Base-by-base conservation (phyloP, 768 basidiomycete species). In the Auricularia sp. region DNA sequence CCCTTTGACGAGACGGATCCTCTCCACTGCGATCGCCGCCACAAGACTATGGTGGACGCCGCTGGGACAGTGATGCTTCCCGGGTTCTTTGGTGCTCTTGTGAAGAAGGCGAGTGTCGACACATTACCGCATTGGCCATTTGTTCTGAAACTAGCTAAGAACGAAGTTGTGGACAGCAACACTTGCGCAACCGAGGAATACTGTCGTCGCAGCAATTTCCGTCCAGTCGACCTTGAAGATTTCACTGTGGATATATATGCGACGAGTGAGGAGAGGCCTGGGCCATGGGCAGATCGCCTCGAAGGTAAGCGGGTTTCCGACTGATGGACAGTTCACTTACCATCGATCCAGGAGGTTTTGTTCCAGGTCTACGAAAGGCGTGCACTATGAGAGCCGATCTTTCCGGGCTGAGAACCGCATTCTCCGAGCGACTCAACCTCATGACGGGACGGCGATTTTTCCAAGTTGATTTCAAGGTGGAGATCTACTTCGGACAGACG, bases 321-420 rank as follows among this genome's bases (percentile, higher is more conserved):
- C 8, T 42, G 39, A 42, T 14, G 39, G 39, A 42, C 39, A 14
- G 8, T 7, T 42, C 39, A 8, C 39, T 42, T 7, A 42, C 39
- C 39, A 42, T 42, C 8, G 39, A 7, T 8, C 39, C 39, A 42
- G 59, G 59, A 62, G 59, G 64, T 13, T 29, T 65, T 7, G 11
- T 62, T 3, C 61, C 64, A 5, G 51, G 51, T 10, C 62, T 65
- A 18, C 64, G 59, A 3, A 3, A 54, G 14, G 64, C 54, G 16
- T 65, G 64, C 36, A 65, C 64, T 7, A 36, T 65, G 18, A 61
- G 44, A n/a, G 64, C 64, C 21, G 39, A 65, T 65, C 59, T 65
- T 8, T 65, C 64, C 21, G 54, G 54, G 24, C 35, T 65, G 35
- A 21, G 18, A 24, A 35, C 59, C 16, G 39, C 58, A 4, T 35